A percentile compares a stretch with the other conserved stretches of the same genome.
Conservation (phyloP, 192 early-diverging fungal species). For the Coemansia sp. region DNA sequence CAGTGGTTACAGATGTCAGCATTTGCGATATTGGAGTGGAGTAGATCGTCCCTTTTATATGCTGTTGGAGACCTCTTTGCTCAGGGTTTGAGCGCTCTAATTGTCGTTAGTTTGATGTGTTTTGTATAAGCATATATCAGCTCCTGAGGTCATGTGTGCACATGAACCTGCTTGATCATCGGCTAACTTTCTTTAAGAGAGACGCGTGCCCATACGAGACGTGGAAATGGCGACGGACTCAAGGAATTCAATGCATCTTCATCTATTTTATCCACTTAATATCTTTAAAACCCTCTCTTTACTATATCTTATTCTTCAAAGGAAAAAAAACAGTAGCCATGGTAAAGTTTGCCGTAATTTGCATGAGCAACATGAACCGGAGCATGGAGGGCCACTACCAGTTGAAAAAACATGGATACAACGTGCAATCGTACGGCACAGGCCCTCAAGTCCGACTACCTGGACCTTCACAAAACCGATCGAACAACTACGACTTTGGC, state of each 20-base stretch:
- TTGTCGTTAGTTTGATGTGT: not conserved
- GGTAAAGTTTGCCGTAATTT: slow-evolving; percentile 91
- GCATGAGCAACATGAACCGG: slow-evolving; percentile 96
- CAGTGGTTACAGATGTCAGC: not conserved
- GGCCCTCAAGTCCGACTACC: slow-evolving; percentile 88
- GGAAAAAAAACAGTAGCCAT: slow-evolving; percentile 35
- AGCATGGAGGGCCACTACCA: slow-evolving; percentile 95
- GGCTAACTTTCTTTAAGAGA: not conserved
- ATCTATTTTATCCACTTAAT: not conserved
- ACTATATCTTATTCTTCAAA: not conserved
- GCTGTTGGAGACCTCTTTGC: not conserved
- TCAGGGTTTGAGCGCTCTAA: not conserved
- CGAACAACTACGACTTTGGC: slow-evolving; percentile 93
- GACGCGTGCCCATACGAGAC: not conserved
- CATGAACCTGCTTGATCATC: not conserved
- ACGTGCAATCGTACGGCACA: slow-evolving; percentile 88
- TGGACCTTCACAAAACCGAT: slow-evolving; percentile 79
- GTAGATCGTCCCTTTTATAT: not conserved
- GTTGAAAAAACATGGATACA: slow-evolving; percentile 71
- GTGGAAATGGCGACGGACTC: not conserved
- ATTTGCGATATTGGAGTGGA: not conserved
- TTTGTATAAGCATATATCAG: not conserved
- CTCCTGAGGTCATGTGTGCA: not conserved
- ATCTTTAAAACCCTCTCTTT: not conserved
- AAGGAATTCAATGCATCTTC: not conserved